These are phyloP conservation scores for Baeospora myosura DNA, from an alignment of 1,284 basidiomycete species.

Conservation along the genomic window DNA sequence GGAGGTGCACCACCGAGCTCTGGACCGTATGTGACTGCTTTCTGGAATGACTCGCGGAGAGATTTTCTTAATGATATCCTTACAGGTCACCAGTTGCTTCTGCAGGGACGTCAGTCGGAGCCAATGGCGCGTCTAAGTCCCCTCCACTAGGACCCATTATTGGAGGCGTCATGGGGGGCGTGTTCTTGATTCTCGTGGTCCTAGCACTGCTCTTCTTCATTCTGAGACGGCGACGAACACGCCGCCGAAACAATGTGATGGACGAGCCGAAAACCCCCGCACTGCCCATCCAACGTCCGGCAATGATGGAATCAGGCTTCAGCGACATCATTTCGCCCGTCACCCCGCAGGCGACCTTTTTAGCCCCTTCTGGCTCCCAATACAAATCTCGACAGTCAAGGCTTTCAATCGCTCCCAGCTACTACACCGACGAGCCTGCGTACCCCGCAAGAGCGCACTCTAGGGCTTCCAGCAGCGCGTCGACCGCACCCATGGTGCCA, in stretches of 20 bases:
- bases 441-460: not conserved
- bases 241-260: conserved; percentile 13
- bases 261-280: conserved; percentile 22
- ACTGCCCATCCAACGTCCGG: conserved; percentile 32
- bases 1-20: not conserved
- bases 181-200: conserved; percentile 23
- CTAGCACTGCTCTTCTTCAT: conserved; percentile 24
- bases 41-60: no score
- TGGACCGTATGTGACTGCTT: not conserved
- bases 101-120: not conserved
- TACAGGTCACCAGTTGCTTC: not conserved
- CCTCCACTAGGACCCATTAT: conserved; percentile 11
- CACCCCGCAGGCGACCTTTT: no score
- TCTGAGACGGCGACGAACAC: conserved; percentile 16
- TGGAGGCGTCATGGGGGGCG: conserved; percentile 19
- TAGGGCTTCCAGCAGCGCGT: conserved; percentile 9
- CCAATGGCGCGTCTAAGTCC: not conserved
- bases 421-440: no score
- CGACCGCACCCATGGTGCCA: conserved; percentile 18
- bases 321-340: no score
- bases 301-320: not conserved
- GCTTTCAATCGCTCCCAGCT: no score
- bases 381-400: no score
- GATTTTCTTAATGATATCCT: no score
- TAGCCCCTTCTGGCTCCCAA: no score